Base-by-base conservation (phyloP, 768 basidiomycete species). In the Xerocomellus amylosporus region DNA sequence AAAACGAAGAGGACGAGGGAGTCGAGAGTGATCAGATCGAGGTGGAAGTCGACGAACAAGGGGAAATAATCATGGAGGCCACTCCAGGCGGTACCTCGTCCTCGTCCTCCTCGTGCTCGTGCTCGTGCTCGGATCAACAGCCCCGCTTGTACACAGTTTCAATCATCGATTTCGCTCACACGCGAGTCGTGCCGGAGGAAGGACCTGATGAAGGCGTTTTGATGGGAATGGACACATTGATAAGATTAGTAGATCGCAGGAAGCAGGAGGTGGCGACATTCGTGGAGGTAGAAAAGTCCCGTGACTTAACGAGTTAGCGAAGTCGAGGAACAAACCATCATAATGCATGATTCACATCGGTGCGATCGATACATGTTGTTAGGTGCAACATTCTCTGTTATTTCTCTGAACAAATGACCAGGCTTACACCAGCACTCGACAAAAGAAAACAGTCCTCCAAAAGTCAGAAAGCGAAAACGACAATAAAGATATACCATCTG, bases 161-260 rank as follows among this genome's bases (percentile, higher is more conserved):
- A 59, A 73, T 97, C 59, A 98, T 98, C 60, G 96, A 99, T 74
- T 98, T 99, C 68, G 95, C 94, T 8, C 96, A 98, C 69, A 88
- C 93, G 2, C 74, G 79, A 22, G 58, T 88, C 13, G 77, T 71
- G 8, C 80, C 83, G 0, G 91, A 88, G 0, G 63, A 83, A 61
- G 95, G 94, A 5, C 84, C 85, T 2, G 95, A 98, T 67, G 71
- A 79, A 37, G 88, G 96, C 0, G 84, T 95, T 17, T 68, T 96
- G 58, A 68, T 74, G 33, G 96, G 94, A 4, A 59, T 98, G 54
- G 74, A 84, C 48, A 93, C 86, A 0, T 67, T 88, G 37, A 68
- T 87, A 28, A 62, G 59, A 6, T 67, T 97, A 52, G 61, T 96
- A 48, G 79, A 85, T 54, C 81, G 73, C 9, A 74, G 90, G 56